Evolutionary conservation across 1,284 basidiomycete species (phyloP).

Genomic region (Boletus mariae): DNA sequence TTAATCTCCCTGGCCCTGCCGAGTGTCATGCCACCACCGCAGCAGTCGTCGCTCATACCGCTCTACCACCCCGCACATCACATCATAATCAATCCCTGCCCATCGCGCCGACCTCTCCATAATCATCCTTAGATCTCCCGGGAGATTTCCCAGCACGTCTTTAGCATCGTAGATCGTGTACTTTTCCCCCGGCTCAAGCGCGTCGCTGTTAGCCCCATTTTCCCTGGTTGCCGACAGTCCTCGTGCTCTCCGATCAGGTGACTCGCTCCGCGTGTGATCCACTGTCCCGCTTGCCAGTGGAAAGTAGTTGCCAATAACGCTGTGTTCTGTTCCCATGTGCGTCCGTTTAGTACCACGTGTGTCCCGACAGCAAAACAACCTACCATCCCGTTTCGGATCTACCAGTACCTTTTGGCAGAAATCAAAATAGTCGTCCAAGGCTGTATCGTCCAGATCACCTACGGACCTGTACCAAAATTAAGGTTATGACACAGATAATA

Average conservation of each 20-base stretch:
- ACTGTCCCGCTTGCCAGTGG: conserved; percentile 26
- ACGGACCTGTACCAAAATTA: conserved; percentile 44
- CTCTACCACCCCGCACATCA: conserved; percentile 52
- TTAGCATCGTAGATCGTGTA: conserved; percentile 58
- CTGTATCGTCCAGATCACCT: conserved; percentile 48
- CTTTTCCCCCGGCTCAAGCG: conserved; percentile 47
- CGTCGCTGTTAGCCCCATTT: conserved; percentile 17
- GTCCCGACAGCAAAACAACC: conserved; percentile 9
- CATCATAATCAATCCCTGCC: conserved; percentile 49
- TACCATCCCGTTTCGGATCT: conserved; percentile 26
- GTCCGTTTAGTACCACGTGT: conserved; percentile 12
- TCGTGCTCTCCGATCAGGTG: conserved; percentile 2
- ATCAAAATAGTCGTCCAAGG: conserved; percentile 64
- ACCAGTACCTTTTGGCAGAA: conserved; percentile 62
- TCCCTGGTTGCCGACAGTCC: conserved; percentile 30
- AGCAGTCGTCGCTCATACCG: conserved; percentile 56
- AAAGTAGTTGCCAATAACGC: conserved; percentile 43
- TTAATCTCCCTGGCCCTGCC: conserved; percentile 15
- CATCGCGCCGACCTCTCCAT: conserved; percentile 47
- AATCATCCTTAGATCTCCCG: conserved; percentile 46
- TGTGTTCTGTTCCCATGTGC: conserved; percentile 19
- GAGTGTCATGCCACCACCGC: conserved; percentile 43
- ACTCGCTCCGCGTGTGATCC: neutral
- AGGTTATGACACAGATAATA: conserved; percentile 5
- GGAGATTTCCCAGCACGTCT: conserved; percentile 57